phyloP scores from a whole-genome alignment of 2,329 filamentous ascomycete species.

The Aspergillus caelatus region DNA sequence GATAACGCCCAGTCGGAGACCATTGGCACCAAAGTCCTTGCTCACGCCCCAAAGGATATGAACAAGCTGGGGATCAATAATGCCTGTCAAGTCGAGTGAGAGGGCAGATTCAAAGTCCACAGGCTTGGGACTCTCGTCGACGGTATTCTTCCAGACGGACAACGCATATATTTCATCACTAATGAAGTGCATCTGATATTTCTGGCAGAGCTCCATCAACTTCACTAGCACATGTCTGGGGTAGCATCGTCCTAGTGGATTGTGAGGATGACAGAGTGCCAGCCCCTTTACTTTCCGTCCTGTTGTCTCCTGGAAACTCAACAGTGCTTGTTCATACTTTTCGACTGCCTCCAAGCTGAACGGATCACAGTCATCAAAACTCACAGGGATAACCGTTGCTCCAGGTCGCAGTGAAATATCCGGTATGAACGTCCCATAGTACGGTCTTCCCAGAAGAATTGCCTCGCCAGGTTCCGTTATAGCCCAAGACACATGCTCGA shows the following conservation, averaged over 20 bases:
- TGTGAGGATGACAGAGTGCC: constrained; percentile 57
- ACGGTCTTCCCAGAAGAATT: constrained; percentile 38
- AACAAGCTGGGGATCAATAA: constrained; percentile 54
- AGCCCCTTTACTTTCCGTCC: constrained; percentile 51
- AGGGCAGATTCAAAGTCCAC: constrained; percentile 50
- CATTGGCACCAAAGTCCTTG: constrained; percentile 61
- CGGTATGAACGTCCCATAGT: constrained; percentile 53
- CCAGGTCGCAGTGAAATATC: constrained; percentile 51
- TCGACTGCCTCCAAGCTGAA: constrained; percentile 44
- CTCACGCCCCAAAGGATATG: constrained; percentile 55
- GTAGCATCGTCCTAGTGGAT: constrained; percentile 56
- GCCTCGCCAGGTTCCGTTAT: constrained; percentile 39
- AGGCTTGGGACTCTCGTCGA: constrained; percentile 18
- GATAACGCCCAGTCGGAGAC: constrained; percentile 52
- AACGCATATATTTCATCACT: constrained; percentile 63
- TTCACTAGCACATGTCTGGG: constrained; percentile 31
- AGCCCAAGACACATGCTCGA: constrained; percentile 39
- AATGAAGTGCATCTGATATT: constrained; percentile 56
- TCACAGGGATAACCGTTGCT: constrained; percentile 47
- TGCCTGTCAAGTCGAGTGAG: constrained; percentile 44
- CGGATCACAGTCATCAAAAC: constrained; percentile 50
- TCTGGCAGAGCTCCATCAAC: constrained; percentile 51
- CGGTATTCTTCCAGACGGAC: constrained; percentile 49
- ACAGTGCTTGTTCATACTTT: constrained; percentile 50
- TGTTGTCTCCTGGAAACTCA: constrained; percentile 35